Evolutionary conservation across 768 basidiomycete species (phyloP).

Genomic region (Brasilioporus rufonigricans): DNA sequence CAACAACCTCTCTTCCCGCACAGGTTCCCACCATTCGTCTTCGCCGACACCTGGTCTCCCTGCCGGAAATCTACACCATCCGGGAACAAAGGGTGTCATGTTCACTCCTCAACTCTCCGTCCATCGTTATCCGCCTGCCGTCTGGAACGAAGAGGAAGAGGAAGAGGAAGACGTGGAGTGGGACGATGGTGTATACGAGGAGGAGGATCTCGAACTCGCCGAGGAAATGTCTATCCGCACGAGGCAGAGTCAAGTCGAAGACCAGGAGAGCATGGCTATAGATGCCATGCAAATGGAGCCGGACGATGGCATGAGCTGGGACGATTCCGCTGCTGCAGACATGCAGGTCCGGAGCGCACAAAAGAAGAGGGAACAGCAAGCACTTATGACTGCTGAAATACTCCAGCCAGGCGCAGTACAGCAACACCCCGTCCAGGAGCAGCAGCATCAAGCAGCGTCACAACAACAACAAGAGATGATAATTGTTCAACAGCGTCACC

Average conservation of each 20-base stretch:
- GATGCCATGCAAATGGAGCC: constrained; percentile 51
- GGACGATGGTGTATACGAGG: constrained; percentile 69
- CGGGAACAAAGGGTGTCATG: constrained; percentile 51
- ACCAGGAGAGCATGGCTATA: constrained; percentile 31
- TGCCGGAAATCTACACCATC: constrained; percentile 21
- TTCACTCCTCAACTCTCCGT: constrained; percentile 71
- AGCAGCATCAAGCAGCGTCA: constrained; percentile 1
- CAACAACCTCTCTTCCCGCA: constrained; percentile 47
- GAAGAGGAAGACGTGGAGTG: constrained; percentile 51
- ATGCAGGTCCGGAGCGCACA: constrained; percentile 38
- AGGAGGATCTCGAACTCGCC: constrained; percentile 63
- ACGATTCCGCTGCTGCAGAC: constrained; percentile 61
- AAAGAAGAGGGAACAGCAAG: constrained; percentile 24
- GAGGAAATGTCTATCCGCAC: constrained; percentile 48
- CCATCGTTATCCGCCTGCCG: constrained; percentile 75
- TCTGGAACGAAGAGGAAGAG: constrained; percentile 78
- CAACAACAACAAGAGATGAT: constrained; percentile 28
- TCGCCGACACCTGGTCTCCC: constrained; percentile 40
- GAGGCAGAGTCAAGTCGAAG: constrained; percentile 36
- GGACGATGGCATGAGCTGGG: constrained; percentile 90
- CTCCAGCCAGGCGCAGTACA: constrained; percentile 35
- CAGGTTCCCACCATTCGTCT: constrained; percentile 50
- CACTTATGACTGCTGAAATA: constrained; percentile 30
- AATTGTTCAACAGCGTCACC: constrained; percentile 34
- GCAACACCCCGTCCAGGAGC: constrained; percentile 23